phyloP scores from a whole-genome alignment of 371 early-diverging fungal genomes.

The Funneliformis caledonium region DNA sequence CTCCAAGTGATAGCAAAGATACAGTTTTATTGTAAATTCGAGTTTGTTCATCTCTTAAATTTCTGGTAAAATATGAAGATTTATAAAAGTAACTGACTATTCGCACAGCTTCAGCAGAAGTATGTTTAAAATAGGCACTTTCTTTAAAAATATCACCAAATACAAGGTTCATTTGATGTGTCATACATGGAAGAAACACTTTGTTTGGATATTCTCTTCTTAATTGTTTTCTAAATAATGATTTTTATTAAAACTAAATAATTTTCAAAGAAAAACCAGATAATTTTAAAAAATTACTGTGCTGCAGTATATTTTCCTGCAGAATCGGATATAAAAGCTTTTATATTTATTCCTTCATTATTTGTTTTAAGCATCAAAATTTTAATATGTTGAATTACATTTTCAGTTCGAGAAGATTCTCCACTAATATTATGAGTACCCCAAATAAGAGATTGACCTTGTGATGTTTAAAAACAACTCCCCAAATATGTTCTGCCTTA shows the following conservation, averaged over 20 bases:
- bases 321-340: constrained; percentile 22
- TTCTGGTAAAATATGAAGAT: neutral
- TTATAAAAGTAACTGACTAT: constrained; percentile 23
- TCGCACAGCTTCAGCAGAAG: neutral
- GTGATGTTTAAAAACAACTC: constrained; percentile 7
- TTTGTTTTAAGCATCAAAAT: neutral
- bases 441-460: constrained; percentile 13
- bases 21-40: constrained; percentile 2
- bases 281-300: neutral
- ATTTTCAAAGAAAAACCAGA: no score
- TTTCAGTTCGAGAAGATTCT: constrained; percentile 15
- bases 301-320: constrained; percentile 23
- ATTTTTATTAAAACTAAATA: no score
- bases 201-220: neutral
- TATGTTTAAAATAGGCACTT: neutral
- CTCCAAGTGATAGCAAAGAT: neutral
- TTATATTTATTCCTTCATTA: constrained; percentile 16
- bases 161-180: neutral
- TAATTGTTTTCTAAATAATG: neutral
- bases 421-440: neutral
- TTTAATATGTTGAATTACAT: constrained; percentile 18
- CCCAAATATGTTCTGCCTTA: constrained; percentile 11
- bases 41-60: constrained; percentile 7
- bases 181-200: constrained; percentile 5
- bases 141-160: constrained; percentile 24